These are phyloP conservation scores for Parastagonospora avenae DNA, from an alignment of 2,329 filamentous ascomycete genomes.

Conservation along the genomic window DNA sequence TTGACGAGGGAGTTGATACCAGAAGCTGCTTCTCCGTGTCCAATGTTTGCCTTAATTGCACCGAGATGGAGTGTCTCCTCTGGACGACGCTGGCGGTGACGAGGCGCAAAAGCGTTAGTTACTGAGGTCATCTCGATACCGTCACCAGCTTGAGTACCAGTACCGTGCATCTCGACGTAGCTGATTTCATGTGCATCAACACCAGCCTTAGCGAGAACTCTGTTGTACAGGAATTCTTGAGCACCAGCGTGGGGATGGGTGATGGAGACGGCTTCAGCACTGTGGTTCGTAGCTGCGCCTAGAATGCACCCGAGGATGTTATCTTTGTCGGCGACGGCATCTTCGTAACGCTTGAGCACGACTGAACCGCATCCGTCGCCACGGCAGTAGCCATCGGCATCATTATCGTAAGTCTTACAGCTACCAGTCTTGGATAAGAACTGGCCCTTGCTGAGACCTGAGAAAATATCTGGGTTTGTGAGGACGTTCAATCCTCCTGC, in stretches of 20 bases:
- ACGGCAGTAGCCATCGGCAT: conserved; percentile 81
- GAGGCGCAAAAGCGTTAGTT: conserved; percentile 65
- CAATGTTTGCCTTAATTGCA: conserved; percentile 61
- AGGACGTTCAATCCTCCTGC: conserved; percentile 79
- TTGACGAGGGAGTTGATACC: conserved; percentile 61
- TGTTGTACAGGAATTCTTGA: conserved; percentile 72
- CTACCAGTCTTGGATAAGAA: conserved; percentile 78
- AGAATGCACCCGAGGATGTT: conserved; percentile 74
- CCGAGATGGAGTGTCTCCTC: conserved; percentile 59
- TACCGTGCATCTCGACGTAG: conserved; percentile 90
- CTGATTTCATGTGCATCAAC: conserved; percentile 77
- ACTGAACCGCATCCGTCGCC: conserved; percentile 77
- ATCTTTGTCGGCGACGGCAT: conserved; percentile 77
- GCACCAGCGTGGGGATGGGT: conserved; percentile 81
- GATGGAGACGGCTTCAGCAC: conserved; percentile 79
- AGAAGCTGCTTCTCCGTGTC: conserved; percentile 60
- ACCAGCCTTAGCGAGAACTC: conserved; percentile 73
- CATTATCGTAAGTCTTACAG: conserved; percentile 81
- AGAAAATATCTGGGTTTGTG: conserved; percentile 81
- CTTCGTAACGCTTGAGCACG: conserved; percentile 78
- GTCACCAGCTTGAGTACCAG: conserved; percentile 84
- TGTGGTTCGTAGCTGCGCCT: conserved; percentile 79
- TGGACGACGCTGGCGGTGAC: conserved; percentile 54
- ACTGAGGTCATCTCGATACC: conserved; percentile 82
- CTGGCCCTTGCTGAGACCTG: conserved; percentile 74